Evolutionary conservation across 2,329 filamentous ascomycete species (phyloP), one percentile per base, ranked within the genome.

Genomic region (Xylaria sp.): DNA sequence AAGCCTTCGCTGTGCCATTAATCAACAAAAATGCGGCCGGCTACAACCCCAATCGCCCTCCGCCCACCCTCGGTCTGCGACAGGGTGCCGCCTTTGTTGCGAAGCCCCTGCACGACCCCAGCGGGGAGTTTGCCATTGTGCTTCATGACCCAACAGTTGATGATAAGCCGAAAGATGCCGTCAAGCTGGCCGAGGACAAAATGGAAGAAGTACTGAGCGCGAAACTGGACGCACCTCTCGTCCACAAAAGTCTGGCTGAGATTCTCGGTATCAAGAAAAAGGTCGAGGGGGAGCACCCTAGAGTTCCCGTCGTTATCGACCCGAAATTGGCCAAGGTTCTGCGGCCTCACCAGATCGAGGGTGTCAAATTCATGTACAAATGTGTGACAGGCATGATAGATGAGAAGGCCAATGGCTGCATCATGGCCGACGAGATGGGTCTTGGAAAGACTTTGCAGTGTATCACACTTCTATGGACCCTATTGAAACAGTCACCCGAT

Each of bases 341-440:
- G 59, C 91, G 96, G 56, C 96, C 96, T 1, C 96, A 99, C 90
- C 96, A 99, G 81, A 91, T 99, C 43, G 96, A 98, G 78, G 96
- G 96, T 76, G 96, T 99, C 71, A 97, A 96, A 83, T 99, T 99
- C 80, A 90, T 99, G 85, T 99, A 98, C 80, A 88, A 89, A 72
- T 97, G 93, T 76, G 94, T 96, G 6, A 98, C 95, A 1, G 96
- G 96, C n/a, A 87, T 98, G 85, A 92, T 98, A 64, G 96, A 98
- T 75, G 87, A 91, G 43, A 95, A 95, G 74, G 96, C 96, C 57
- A 93, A 97, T 79, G 96, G 96, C 2, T 99, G 96, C 81, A 99
- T 99, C 78, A 99, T 99, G 96, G 96, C 96, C 61, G 96, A 99
- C 78, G 96, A 97, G 78, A 99, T 99, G 96, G 96, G 96, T 74